These are phyloP conservation scores for Orbilia ellipsospora DNA, from an alignment of 2,329 filamentous ascomycete genomes.

Conservation along the genomic window DNA sequence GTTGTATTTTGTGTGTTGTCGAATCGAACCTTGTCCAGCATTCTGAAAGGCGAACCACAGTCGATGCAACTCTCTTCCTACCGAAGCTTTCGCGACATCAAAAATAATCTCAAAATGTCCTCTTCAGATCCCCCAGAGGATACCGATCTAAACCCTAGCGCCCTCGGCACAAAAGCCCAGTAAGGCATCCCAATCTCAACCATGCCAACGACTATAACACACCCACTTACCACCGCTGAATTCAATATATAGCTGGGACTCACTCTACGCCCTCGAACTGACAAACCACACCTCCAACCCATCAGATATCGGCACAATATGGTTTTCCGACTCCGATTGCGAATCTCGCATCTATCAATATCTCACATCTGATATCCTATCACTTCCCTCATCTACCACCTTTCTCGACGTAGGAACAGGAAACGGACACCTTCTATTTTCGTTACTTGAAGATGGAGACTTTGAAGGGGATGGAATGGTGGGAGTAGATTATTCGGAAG, in stretches of 20 bases:
- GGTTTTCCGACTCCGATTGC: slow-evolving; percentile 94
- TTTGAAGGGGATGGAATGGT: slow-evolving; percentile 72
- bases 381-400: slow-evolving; percentile 63
- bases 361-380: slow-evolving; percentile 67
- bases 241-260: slow-evolving; percentile 75
- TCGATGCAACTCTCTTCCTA: too few relatives aligned
- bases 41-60: too few relatives aligned
- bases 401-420: slow-evolving; percentile 93
- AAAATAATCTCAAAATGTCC: slow-evolving; percentile 12
- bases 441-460: slow-evolving; percentile 72
- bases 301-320: slow-evolving; percentile 85
- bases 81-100: too few relatives aligned
- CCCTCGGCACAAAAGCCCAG: slow-evolving; percentile 92
- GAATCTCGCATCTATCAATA: slow-evolving; percentile 81
- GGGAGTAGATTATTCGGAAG: slow-evolving; percentile 86
- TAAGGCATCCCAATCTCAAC: slow-evolving; percentile 64
- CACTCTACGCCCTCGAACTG: slow-evolving; percentile 77
- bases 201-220: not conserved
- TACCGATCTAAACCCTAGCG: slow-evolving; percentile 57
- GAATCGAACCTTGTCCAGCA: too few relatives aligned
- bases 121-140: slow-evolving; percentile 29
- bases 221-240: not conserved
- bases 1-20: too few relatives aligned
- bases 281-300: slow-evolving; percentile 77
- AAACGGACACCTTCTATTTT: slow-evolving; percentile 90